These are phyloP conservation scores for Termitomyces sp. DNA, from an alignment of 768 basidiomycete species.

Conservation along the genomic window DNA sequence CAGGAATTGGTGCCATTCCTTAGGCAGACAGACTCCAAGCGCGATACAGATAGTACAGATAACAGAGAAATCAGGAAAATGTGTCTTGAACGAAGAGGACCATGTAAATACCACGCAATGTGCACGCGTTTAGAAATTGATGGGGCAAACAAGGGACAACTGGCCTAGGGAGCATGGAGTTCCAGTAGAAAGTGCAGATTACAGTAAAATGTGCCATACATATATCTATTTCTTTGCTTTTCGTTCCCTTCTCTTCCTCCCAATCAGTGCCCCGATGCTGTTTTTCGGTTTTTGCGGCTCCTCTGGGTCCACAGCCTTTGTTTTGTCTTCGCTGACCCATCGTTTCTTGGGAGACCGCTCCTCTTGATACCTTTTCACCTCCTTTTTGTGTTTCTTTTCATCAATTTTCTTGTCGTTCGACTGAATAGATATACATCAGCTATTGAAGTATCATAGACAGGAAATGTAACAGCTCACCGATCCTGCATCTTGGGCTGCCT, in stretches of 20 bases:
- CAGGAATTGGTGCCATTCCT: constrained; percentile 62
- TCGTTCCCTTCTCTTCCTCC: constrained; percentile 72
- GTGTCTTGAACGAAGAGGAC: neutral
- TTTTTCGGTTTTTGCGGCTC: constrained; percentile 26
- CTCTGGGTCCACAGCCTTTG: constrained; percentile 10
- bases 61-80: neutral
- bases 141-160: neutral
- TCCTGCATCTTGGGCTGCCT: constrained; percentile 39
- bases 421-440: constrained; percentile 4
- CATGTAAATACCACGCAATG: neutral
- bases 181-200: neutral
- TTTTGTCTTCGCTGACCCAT: constrained; percentile 21
- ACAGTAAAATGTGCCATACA: neutral
- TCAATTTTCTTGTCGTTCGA: constrained; percentile 9
- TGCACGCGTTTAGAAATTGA: neutral
- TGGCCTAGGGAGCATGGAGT: neutral
- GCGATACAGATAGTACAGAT: neutral
- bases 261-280: constrained; percentile 66
- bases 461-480: constrained; percentile 16
- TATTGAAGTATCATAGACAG: neutral
- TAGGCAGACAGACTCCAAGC: neutral
- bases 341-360: constrained; percentile 38
- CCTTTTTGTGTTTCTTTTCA: constrained; percentile 10
- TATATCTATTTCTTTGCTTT: constrained; percentile 32
- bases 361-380: constrained; percentile 11